Evolutionary conservation across 768 basidiomycete genomes (phyloP), one percentile per base, ranked within the genome.

Genomic region (Pleurotus platypus): DNA sequence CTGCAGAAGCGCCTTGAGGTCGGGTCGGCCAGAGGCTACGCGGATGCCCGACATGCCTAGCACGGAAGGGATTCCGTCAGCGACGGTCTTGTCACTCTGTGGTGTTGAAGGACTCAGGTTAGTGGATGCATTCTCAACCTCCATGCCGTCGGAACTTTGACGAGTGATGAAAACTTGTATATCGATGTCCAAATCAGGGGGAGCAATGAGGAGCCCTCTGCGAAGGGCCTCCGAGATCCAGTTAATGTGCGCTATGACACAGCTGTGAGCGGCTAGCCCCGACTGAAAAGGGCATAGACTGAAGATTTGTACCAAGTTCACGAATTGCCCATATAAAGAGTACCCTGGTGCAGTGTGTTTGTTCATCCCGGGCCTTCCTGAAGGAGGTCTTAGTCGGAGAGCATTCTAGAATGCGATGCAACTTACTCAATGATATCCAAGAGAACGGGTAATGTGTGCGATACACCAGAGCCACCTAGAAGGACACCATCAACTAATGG

Each of bases 291-390:
- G 27, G 4, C 38, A 4, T 8, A 12, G 13, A 37, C 13, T 9
- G 11, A n/a, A 24, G 26, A 35, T 18, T 6, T 5, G 7, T 7
- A 35, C 9, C 22, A 4, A 66, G 43, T 45, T 78, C 71, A 15
- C 78, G 73, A 37, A 81, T 70, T 0, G 75, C 67, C 80, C 80
- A 82, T 1, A 78, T 63, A 57, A 80, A 78, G 0, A 75, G 60
- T n/a, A 78, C 57, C 39, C 63, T 65, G 22, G 69, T 66, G 35
- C 73, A 73, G 5, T 48, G 57, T 42, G 61, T 67, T 30, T 64
- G 62, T 20, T 61, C 63, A 3, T 30, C 56, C 16, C 63, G 67
- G 0, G 69, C 68, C 8, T 67, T 63, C 39, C 74, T 76, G 50
- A 35, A 57, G 8, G 3, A n/a, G 15, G 4, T 27, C 16, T 42